Conservation (phyloP, 306 rosid species). For the Benincasa hispida region DNA sequence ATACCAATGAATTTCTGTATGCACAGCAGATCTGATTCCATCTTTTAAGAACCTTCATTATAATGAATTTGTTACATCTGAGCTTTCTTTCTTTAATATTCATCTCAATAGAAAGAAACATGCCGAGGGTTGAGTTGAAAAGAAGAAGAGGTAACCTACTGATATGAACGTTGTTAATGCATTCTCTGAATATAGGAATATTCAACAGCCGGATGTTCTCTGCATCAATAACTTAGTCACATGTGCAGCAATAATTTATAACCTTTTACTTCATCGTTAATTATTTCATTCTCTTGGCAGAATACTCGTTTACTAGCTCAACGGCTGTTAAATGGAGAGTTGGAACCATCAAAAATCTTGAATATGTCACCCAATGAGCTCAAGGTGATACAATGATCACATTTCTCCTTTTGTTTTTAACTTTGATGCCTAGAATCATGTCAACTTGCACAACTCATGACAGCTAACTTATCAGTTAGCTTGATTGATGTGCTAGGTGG, state of each 20-base stretch:
- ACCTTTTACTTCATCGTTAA: neutral
- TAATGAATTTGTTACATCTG: neutral
- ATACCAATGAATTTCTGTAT: neutral
- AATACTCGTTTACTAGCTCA: conserved; percentile 44
- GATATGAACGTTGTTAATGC: neutral
- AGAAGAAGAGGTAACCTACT: neutral
- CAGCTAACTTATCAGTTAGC: neutral
- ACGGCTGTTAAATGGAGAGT: conserved; percentile 62
- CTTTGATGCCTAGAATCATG: neutral
- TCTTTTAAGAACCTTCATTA: neutral
- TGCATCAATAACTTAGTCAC: neutral
- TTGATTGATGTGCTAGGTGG: neutral
- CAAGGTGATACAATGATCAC: conserved; percentile 36
- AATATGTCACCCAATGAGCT: conserved; percentile 87
- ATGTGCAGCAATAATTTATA: conserved; percentile 1
- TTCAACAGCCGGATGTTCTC: neutral
- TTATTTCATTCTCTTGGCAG: conserved; percentile 25
- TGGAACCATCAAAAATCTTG: conserved; percentile 69
- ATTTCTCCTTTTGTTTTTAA: neutral
- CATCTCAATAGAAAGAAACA: neutral
- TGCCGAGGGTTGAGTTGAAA: neutral
- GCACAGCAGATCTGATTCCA: neutral
- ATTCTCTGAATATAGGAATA: neutral
- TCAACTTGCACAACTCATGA: neutral
- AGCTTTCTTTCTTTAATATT: neutral